These are phyloP conservation scores for Claviceps fusiformis DNA, from an alignment of 2,329 filamentous ascomycete genomes.

Conservation along the genomic window DNA sequence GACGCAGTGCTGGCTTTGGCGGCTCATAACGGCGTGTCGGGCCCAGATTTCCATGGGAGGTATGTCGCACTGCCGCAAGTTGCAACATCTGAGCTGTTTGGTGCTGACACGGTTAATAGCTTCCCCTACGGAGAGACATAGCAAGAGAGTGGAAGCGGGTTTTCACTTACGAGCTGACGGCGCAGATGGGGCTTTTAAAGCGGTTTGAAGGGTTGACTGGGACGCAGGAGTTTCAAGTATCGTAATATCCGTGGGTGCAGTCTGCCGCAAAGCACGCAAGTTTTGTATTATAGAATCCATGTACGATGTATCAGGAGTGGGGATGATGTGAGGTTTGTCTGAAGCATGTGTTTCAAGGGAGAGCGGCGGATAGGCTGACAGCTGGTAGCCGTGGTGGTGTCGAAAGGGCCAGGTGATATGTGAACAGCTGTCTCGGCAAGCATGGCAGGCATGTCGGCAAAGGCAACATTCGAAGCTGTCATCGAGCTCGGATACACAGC, in stretches of 20 bases:
- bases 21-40: constrained; percentile 25
- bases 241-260: not conserved
- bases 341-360: not conserved
- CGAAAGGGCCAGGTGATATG: not conserved
- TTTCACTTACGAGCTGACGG: not conserved
- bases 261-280: not conserved
- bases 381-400: not conserved
- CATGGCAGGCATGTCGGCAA: not conserved
- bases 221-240: not conserved
- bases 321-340: not conserved
- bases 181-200: not conserved
- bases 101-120: not conserved
- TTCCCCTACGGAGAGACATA: constrained; percentile 26
- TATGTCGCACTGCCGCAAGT: constrained; percentile 16
- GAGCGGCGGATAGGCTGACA: not conserved
- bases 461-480: not conserved
- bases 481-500: not conserved
- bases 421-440: not conserved
- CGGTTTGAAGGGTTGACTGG: not conserved
- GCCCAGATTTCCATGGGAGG: constrained; percentile 29
- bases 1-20: constrained; percentile 35
- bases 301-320: no score
- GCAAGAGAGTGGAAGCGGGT: no score
- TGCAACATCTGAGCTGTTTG: not conserved
- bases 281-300: not conserved